Conservation (phyloP, 257 asterid species). For the Solanum bukasovii region DNA sequence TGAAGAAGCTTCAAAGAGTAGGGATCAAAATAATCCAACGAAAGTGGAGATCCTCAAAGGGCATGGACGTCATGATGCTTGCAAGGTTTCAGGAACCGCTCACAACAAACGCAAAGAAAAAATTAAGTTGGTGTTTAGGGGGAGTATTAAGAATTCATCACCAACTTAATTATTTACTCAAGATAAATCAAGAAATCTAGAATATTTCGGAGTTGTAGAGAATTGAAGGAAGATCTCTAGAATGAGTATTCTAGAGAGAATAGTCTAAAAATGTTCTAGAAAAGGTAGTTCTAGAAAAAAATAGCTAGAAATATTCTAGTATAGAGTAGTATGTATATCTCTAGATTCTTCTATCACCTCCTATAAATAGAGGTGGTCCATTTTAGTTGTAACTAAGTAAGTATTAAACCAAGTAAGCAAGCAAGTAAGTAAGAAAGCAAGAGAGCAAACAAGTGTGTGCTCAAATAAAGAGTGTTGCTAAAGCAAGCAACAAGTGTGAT, state of each 20-base stretch:
- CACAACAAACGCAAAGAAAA: neutral
- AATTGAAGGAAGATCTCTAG: neutral
- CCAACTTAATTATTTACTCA: neutral
- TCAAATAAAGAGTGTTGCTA: neutral
- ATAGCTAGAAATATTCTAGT: neutral
- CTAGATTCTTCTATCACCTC: neutral
- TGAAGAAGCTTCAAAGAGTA: neutral
- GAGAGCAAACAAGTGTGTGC: neutral
- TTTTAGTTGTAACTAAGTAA: neutral
- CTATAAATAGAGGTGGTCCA: neutral
- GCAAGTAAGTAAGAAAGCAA: neutral
- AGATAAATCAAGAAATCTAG: neutral
- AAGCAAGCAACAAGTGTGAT: neutral
- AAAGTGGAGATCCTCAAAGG: neutral
- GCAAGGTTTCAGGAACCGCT: neutral
- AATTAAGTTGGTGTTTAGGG: neutral
- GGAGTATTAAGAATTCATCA: neutral
- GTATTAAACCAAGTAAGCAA: neutral
- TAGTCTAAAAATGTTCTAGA: neutral
- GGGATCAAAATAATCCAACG: neutral
- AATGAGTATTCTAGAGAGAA: neutral
- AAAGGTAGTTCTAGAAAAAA: neutral
- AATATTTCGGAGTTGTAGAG: neutral
- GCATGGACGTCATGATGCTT: neutral
- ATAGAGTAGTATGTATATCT: neutral